phyloP scores from a whole-genome alignment of 495 filamentous ascomycete genomes.

The Lasiosphaeria ovina region DNA sequence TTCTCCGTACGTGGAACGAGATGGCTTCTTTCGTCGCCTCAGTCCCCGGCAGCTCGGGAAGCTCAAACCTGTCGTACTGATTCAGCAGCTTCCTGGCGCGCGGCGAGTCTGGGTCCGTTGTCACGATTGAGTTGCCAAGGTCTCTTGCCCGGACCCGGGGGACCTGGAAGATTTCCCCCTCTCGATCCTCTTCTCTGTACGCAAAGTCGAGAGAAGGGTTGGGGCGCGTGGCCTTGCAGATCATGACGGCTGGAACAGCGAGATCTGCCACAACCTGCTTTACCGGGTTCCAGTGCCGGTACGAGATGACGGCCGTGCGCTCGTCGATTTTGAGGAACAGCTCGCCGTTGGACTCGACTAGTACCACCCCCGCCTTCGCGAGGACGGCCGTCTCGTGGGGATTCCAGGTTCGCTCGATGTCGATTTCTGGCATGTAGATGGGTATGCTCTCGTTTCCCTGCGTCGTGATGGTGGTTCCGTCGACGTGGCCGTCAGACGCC shows the following conservation, averaged over 20 bases:
- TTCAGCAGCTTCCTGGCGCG: slow-evolving; percentile 17
- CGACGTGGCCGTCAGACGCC: not conserved
- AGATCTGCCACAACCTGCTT: slow-evolving; percentile 27
- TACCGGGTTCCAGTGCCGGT: slow-evolving; percentile 34
- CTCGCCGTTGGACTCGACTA: slow-evolving; percentile 17
- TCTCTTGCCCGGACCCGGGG: slow-evolving; percentile 9
- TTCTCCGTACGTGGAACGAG: slow-evolving; percentile 10
- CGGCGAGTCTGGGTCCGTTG: slow-evolving; percentile 18
- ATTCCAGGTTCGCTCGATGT: slow-evolving; percentile 11
- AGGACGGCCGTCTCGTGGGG: slow-evolving; percentile 9
- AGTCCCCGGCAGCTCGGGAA: slow-evolving; percentile 13
- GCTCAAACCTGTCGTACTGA: slow-evolving; percentile 10
- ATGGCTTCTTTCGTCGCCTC: not conserved
- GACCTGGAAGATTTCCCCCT: slow-evolving; percentile 5
- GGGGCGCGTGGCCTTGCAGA: slow-evolving; percentile 10
- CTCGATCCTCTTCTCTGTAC: slow-evolving; percentile 4
- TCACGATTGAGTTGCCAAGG: not conserved
- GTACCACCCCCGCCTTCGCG: slow-evolving; percentile 3
- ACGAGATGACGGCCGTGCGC: slow-evolving; percentile 19
- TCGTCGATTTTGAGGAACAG: slow-evolving; percentile 21
- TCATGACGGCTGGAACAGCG: slow-evolving; percentile 17
- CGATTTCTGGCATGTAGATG: slow-evolving; percentile 21
- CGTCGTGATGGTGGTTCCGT: not conserved
- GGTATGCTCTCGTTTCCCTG: slow-evolving; percentile 9
- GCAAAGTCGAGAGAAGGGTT: slow-evolving; percentile 9